Conservation (phyloP, 345 rosid genomes). For the Syzygium grande region DNA sequence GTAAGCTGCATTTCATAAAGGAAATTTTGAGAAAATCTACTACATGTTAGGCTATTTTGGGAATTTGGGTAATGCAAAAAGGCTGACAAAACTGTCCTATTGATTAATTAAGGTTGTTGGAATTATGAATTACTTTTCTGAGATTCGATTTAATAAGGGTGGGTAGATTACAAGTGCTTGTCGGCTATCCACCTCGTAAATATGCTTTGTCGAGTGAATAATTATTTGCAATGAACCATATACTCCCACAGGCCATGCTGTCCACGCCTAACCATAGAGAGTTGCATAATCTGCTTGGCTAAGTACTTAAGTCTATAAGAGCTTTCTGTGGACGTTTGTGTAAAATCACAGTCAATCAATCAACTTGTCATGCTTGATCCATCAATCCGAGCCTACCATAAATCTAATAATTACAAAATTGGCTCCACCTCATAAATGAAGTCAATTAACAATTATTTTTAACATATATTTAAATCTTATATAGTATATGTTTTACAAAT, state of each 20-base stretch:
- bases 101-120: background rate
- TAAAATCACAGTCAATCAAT: background rate
- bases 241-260: background rate
- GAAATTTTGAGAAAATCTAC: background rate
- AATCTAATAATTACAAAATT: background rate
- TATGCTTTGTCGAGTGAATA: background rate
- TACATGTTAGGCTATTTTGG: background rate
- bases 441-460: background rate
- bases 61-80: background rate
- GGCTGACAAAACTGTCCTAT: background rate
- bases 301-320: background rate
- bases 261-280: background rate
- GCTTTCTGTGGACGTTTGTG: background rate
- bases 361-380: background rate
- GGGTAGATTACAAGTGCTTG: background rate
- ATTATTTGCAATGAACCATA: background rate
- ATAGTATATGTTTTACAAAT: background rate
- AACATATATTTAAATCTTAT: background rate
- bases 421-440: background rate
- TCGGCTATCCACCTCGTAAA: background rate
- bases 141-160: background rate
- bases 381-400: background rate
- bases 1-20: background rate
- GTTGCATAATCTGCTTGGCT: background rate
- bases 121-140: background rate